Evolutionary conservation across 495 filamentous ascomycete genomes (phyloP), one percentile per base, ranked within the genome.

Genomic region (Aspergillus sparsus): DNA sequence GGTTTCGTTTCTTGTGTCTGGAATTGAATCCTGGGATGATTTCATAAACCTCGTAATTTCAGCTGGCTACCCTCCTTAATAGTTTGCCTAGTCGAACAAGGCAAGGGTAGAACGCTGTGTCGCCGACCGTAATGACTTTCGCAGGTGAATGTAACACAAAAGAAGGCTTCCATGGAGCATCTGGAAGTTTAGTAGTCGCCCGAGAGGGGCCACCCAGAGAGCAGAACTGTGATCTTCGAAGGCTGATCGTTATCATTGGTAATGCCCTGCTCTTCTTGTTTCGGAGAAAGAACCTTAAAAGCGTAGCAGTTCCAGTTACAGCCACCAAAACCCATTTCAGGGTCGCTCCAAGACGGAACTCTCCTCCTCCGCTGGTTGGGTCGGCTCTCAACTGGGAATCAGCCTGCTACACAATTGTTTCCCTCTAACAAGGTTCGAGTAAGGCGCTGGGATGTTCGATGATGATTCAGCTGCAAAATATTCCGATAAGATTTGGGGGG

Each of bases 151-250:
- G 39, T 27, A 27, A 47, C 44, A 42, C 39, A 54, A 58, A 36
- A 36, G 50, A 15, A 42, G 50, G 31, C 58, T 54, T 60, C 58
- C 50, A 54, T 44, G 21, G 34, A 37, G 58, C 49, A 60, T 60
- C 58, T 60, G 58, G 58, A 60, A 60, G 50, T 41, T 39, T 41
- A 12, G 15, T 49, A 60, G 50, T 50, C 49, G 42, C 57, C 42
- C 41, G 27, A 35, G 37, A 37, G 18, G 36, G 49, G n/a, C 21
- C 18, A 36, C 16, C 56, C 51, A 54, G 6, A 39, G 45, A 27
- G 21, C 21, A 27, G 21, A 27, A 27, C 16, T 5, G 44, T n/a
- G 44, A 47, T 47, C 44, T 47, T 47, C 44, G 27, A 27, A 27
- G 21, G 1, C 21, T 27, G 21, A 27, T 27, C 21, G 21, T 27